Conservation (phyloP, 345 rosid genomes). For the Aquilaria sinensis region DNA sequence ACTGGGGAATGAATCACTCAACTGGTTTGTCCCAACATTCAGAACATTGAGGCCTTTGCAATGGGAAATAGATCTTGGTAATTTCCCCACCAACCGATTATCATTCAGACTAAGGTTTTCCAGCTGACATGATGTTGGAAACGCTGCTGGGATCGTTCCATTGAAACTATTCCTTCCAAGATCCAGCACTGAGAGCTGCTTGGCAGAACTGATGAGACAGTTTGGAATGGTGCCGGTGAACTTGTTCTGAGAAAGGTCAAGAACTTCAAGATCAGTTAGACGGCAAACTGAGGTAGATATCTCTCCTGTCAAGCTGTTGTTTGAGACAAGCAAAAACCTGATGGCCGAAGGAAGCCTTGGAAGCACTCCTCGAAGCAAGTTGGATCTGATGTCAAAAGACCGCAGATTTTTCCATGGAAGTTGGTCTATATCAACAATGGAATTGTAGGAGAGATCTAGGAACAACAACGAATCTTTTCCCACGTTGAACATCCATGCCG, state of each 20-base stretch:
- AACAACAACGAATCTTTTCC: not conserved
- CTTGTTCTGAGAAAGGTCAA: conserved; percentile 11
- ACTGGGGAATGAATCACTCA: too few relatives aligned
- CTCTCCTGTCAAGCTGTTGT: conserved; percentile 5
- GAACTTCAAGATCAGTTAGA: not conserved
- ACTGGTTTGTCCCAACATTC: too few relatives aligned
- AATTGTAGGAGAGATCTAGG: conserved; percentile 6
- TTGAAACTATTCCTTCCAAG: conserved; percentile 3
- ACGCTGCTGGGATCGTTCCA: conserved; percentile 5
- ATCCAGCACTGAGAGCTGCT: not conserved
- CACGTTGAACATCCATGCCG: not conserved
- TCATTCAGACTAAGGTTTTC: not conserved
- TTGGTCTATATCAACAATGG: not conserved
- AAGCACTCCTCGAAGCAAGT: too few relatives aligned
- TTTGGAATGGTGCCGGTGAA: not conserved
- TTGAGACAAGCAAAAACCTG: not conserved
- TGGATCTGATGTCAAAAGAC: too few relatives aligned
- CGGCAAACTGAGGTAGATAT: not conserved
- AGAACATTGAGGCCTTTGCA: not conserved
- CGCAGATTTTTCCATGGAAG: not conserved
- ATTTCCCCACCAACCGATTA: conserved; percentile 8
- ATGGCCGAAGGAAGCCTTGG: not conserved
- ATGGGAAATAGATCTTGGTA: not conserved
- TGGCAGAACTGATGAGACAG: not conserved
- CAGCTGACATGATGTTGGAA: not conserved